A percentile compares a stretch with the other conserved stretches of the same genome.
Evolutionary conservation across 2,329 filamentous ascomycete species (phyloP).

Genomic region (Calonectria naviculata): DNA sequence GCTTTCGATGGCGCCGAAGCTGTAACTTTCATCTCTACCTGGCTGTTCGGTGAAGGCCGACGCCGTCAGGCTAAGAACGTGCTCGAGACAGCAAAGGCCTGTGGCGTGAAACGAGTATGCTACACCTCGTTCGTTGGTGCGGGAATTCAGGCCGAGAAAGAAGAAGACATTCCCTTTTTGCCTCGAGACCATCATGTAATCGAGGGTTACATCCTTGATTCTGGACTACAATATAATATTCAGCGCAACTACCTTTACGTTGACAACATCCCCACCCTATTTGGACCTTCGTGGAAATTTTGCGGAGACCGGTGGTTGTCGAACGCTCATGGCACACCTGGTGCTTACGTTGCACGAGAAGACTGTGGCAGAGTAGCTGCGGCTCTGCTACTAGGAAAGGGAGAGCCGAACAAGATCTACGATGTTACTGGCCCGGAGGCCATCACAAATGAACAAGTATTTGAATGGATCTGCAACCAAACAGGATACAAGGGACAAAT

Average conservation of each 20-base stretch:
- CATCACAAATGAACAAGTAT: conserved; percentile 33
- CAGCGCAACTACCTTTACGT: conserved; percentile 39
- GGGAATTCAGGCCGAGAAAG: conserved; percentile 36
- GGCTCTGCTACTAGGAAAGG: conserved; percentile 29
- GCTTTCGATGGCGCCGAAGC: conserved; percentile 39
- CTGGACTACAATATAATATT: conserved; percentile 34
- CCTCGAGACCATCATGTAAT: conserved; percentile 39
- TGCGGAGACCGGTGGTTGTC: conserved; percentile 36
- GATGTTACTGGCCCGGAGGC: conserved; percentile 35
- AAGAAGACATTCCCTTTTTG: conserved; percentile 39
- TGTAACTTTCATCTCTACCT: conserved; percentile 37
- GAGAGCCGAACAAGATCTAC: conserved; percentile 36
- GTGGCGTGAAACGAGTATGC: conserved; percentile 35
- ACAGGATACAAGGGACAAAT: conserved; percentile 32
- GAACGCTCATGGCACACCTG: conserved; percentile 33
- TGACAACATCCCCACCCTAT: conserved; percentile 35
- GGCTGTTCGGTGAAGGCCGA: conserved; percentile 36
- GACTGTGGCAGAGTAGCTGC: conserved; percentile 37
- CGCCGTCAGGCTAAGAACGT: conserved; percentile 33
- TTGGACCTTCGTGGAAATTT: conserved; percentile 35
- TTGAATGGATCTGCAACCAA: conserved; percentile 35
- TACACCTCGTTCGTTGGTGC: conserved; percentile 39
- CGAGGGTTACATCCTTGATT: conserved; percentile 34
- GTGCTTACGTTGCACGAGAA: conserved; percentile 36
- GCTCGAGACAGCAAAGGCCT: conserved; percentile 35